phyloP scores from a whole-genome alignment of 768 basidiomycete genomes.

The Udeniomyces megalosporus region DNA sequence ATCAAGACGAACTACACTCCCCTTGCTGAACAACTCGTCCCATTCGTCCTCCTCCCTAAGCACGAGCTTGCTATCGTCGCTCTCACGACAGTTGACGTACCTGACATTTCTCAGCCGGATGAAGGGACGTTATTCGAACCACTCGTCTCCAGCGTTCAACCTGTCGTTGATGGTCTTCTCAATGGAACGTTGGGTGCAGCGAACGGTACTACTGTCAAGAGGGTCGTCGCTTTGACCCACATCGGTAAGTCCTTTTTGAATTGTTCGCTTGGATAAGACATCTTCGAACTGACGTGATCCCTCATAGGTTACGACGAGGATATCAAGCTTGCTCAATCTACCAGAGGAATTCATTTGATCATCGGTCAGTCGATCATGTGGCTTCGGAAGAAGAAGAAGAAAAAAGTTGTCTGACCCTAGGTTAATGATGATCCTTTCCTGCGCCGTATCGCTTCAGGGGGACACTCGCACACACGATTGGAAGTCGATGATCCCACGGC shows the following conservation, averaged over 20 bases:
- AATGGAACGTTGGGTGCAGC: constrained; percentile 15
- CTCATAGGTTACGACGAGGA: constrained; percentile 32
- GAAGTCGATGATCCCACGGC: background rate
- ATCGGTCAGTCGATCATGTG: no score
- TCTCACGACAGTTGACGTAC: constrained; percentile 34
- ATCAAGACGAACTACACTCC: constrained; percentile 25
- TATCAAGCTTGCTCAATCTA: constrained; percentile 33
- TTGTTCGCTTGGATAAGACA: background rate
- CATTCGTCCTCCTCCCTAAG: constrained; percentile 33
- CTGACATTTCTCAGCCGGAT: constrained; percentile 31
- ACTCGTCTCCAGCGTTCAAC: constrained; percentile 31
- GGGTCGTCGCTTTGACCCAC: constrained; percentile 37
- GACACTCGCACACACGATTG: no score
- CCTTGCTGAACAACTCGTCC: constrained; percentile 29
- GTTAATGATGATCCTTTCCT: no score
- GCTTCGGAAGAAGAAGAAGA: no score
- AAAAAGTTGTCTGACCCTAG: no score
- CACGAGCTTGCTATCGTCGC: constrained; percentile 34
- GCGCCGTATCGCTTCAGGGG: no score
- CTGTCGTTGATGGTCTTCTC: constrained; percentile 31
- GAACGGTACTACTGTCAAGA: constrained; percentile 24
- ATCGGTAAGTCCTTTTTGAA: constrained; percentile 23
- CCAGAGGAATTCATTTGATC: constrained; percentile 31
- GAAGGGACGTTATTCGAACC: constrained; percentile 30
- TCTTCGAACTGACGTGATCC: background rate